Evolutionary conservation across 2,329 filamentous ascomycete species (phyloP).

Genomic region (Sporothrix luriei): DNA sequence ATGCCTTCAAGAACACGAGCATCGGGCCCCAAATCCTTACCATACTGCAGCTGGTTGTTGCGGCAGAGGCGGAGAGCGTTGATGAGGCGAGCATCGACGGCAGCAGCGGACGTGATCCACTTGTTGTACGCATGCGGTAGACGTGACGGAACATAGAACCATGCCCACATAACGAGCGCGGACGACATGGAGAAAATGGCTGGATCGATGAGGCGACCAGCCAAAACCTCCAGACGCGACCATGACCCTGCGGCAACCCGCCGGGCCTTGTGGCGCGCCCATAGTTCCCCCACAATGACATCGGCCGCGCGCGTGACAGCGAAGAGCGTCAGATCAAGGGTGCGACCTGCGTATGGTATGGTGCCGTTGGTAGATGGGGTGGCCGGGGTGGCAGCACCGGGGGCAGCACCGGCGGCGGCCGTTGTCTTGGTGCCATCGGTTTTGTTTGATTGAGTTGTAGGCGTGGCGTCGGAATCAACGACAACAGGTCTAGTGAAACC

Average conservation of each 20-base stretch:
- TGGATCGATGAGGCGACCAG: conserved; percentile 61
- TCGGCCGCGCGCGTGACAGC: conserved; percentile 72
- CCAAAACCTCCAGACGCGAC: conserved; percentile 50
- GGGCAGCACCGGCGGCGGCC: neutral
- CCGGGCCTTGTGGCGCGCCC: conserved; percentile 55
- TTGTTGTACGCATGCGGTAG: conserved; percentile 74
- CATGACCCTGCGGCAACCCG: conserved; percentile 51
- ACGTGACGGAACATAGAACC: conserved; percentile 74
- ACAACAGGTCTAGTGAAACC: conserved; percentile 48
- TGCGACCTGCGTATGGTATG: conserved; percentile 62
- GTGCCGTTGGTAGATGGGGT: conserved; percentile 29
- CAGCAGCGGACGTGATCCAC: conserved; percentile 78
- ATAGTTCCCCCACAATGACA: conserved; percentile 66
- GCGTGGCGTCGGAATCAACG: conserved; percentile 33
- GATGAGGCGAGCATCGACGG: conserved; percentile 73
- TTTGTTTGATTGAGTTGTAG: neutral
- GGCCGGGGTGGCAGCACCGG: neutral
- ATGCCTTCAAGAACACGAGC: conserved; percentile 68
- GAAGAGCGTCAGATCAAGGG: conserved; percentile 82
- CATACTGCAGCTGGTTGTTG: conserved; percentile 67
- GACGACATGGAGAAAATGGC: conserved; percentile 71
- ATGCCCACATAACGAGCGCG: conserved; percentile 83
- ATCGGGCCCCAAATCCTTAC: conserved; percentile 67
- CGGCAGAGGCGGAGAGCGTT: conserved; percentile 70
- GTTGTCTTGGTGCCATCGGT: neutral